Percentiles rank a stretch among this genome's conserved stretches.
These are phyloP conservation scores for Arctostaphylos glauca DNA, from an alignment of 148 eudicot genomes.

Conservation along the genomic window DNA sequence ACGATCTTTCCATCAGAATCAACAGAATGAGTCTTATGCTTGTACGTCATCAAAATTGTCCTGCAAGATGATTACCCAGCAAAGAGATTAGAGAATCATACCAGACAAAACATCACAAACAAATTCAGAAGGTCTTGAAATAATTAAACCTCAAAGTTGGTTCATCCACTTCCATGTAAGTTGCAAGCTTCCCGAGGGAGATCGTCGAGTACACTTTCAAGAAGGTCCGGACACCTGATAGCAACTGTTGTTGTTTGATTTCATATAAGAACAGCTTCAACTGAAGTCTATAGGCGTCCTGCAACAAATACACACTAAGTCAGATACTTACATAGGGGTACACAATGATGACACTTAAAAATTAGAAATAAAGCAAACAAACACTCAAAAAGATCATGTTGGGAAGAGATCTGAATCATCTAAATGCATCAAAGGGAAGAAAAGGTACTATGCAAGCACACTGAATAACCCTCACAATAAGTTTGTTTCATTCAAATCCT, in stretches of 20 bases:
- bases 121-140: background rate
- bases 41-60: slow-evolving; percentile 93
- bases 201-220: slow-evolving; percentile 92
- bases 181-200: slow-evolving; percentile 74
- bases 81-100: background rate
- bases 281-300: slow-evolving; percentile 98
- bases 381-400: background rate
- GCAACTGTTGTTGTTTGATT: slow-evolving; percentile 89
- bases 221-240: slow-evolving; percentile 79
- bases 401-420: background rate
- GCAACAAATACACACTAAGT: slow-evolving; percentile 14
- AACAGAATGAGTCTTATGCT: slow-evolving; percentile 90
- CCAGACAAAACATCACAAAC: background rate
- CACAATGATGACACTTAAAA: background rate
- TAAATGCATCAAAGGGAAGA: background rate
- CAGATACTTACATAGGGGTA: background rate
- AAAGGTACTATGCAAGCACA: background rate
- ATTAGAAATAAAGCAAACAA: background rate
- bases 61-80: slow-evolving; percentile 32
- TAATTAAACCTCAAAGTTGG: slow-evolving; percentile 64
- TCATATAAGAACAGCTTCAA: slow-evolving; percentile 93
- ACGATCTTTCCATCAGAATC: slow-evolving; percentile 70
- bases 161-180: slow-evolving; percentile 93
- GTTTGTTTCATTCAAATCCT: no score
- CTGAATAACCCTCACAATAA: background rate